Evolutionary conservation across 2,329 filamentous ascomycete genomes (phyloP), one percentile per base, ranked within the genome.

Genomic region (Neocucurbitaria cava): DNA sequence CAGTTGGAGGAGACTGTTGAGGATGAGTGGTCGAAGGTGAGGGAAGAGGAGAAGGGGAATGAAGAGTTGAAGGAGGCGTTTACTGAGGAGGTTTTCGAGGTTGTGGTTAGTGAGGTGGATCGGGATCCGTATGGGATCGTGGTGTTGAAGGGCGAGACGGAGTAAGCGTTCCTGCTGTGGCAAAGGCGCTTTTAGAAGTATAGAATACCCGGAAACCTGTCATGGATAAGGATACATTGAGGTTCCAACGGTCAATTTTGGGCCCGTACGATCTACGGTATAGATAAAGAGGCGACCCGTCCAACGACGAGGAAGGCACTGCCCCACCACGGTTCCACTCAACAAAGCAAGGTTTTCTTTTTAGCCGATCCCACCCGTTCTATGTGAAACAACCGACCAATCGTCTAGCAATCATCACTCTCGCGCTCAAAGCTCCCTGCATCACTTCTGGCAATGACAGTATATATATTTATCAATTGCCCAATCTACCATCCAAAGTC

Each of bases 91-190:
- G 75, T 80, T 20, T 84, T 87, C 17, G 79, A 85, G 51, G 87
- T 98, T 13, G 75, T 88, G 52, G 85, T 96, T 44, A 97, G 93
- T 75, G 83, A 89, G 72, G 82, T 82, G 39, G 95, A 99, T 77
- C 83, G 86, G 55, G 95, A 99, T 82, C 95, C 95, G 0, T 99
- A 92, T 77, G 88, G 89, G 46, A 89, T 97, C 55, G 68, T 75
- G 18, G 62, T 76, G 8, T 49, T 74, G 49, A 73, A 73, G 31
- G 49, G 57, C 20, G 65, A 66, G 21, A 49, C 20, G 36, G 36
- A 39, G 8, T 23, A 21, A 38, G 18, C 3, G 15, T n/a, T n/a
- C n/a, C n/a, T n/a, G n/a, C n/a, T n/a, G n/a, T n/a, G n/a, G n/a
- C n/a, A n/a, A n/a, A n/a, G n/a, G n/a, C n/a, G n/a, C n/a, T n/a